These are phyloP conservation scores for Plicaturopsis crispa DNA, from an alignment of 768 basidiomycete genomes.

Conservation along the genomic window DNA sequence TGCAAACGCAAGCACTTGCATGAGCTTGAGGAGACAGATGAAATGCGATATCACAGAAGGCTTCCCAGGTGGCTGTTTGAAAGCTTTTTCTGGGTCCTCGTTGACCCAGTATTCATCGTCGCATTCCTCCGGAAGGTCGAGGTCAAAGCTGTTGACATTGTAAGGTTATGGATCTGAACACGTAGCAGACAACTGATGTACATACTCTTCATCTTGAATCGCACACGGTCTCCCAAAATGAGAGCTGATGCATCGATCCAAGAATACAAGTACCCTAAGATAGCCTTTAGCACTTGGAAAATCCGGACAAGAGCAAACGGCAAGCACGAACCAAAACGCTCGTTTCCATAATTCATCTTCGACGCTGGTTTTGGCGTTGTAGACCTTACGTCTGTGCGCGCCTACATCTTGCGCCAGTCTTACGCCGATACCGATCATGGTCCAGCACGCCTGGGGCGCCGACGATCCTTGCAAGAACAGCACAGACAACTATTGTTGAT, in stretches of 20 bases:
- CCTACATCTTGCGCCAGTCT: conserved; percentile 45
- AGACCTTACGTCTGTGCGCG: conserved; percentile 35
- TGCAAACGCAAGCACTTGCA: conserved; percentile 55
- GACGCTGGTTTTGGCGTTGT: conserved; percentile 20
- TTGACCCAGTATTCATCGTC: conserved; percentile 66
- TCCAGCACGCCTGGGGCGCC: conserved; percentile 62
- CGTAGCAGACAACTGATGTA: conserved; percentile 2
- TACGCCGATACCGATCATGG: conserved; percentile 48
- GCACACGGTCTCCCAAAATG: conserved; percentile 60
- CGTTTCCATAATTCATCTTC: conserved; percentile 60
- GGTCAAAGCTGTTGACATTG: conserved; percentile 40
- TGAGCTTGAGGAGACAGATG: conserved; percentile 43
- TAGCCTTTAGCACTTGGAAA: background rate
- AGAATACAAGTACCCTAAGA: conserved; percentile 20
- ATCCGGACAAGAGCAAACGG: conserved; percentile 13
- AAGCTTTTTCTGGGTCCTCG: conserved; percentile 36
- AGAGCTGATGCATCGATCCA: conserved; percentile 27
- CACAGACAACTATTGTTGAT: conserved; percentile 35
- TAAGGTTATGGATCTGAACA: background rate
- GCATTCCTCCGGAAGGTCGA: conserved; percentile 54
- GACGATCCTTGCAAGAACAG: conserved; percentile 50
- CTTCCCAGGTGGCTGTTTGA: conserved; percentile 56
- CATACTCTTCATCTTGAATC: conserved; percentile 67
- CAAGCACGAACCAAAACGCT: conserved; percentile 32
- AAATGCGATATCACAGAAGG: conserved; percentile 50